Percentiles rank a stretch among this genome's conserved stretches.
Conservation (phyloP, 2,329 filamentous ascomycete genomes). For the Aspergillus flavus region DNA sequence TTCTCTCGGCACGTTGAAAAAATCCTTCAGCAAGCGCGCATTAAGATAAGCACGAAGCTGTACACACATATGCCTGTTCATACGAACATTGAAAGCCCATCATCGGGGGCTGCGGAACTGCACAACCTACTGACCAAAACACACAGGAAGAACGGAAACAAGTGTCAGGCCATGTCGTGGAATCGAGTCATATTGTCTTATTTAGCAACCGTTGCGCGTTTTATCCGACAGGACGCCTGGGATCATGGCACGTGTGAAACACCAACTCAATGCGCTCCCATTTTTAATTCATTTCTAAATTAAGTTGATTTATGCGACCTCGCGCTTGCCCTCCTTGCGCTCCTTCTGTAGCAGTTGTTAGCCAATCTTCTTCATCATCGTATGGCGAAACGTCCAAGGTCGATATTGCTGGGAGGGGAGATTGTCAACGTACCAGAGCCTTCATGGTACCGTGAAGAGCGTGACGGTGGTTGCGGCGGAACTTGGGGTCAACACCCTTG, state of each 20-base stretch:
- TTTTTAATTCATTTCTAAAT: slow-evolving; percentile 27
- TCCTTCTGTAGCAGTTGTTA: slow-evolving; percentile 74
- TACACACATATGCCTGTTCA: slow-evolving; percentile 69
- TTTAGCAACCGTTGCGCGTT: slow-evolving; percentile 25
- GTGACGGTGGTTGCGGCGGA: slow-evolving; percentile 99
- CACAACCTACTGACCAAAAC: slow-evolving; percentile 18
- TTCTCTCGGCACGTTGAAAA: slow-evolving; percentile 65
- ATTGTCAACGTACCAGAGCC: slow-evolving; percentile 75
- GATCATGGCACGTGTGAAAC: slow-evolving; percentile 39
- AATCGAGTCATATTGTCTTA: slow-evolving; percentile 28
- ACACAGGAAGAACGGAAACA: slow-evolving; percentile 6
- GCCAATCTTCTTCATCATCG: slow-evolving; percentile 17
- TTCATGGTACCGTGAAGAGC: slow-evolving; percentile 98
- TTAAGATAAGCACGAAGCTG: slow-evolving; percentile 61
- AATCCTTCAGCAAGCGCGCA: slow-evolving; percentile 70
- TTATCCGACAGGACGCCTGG: slow-evolving; percentile 22
- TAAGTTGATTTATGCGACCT: slow-evolving; percentile 67
- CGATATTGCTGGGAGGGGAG: background rate
- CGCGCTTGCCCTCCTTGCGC: slow-evolving; percentile 93
- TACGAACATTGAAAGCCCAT: slow-evolving; percentile 11
- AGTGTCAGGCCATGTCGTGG: slow-evolving; percentile 16
- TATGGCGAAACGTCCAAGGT: background rate
- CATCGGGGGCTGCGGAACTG: background rate
- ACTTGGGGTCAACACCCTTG: slow-evolving; percentile 99
- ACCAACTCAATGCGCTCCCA: slow-evolving; percentile 38